Base-by-base conservation (phyloP, 179 eudicot species). In the Beta macrorhiza region DNA sequence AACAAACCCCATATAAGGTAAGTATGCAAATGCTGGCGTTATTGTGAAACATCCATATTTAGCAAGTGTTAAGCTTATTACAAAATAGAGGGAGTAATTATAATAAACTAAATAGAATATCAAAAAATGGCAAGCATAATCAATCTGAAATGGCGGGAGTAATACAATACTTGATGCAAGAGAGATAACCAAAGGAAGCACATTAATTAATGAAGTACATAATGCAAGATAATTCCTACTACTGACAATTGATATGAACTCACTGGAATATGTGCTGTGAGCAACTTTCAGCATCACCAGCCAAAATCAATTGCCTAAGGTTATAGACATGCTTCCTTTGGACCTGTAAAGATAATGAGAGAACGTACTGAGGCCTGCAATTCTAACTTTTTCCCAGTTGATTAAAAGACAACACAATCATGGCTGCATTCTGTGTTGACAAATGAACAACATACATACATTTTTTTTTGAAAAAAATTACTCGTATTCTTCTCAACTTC, bases 301-400 rank as follows among this genome's bases (percentile, higher is more conserved):
- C 84, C 87, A 96, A 90, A 73, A 96, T 91, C 72, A 91, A 85
- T 85, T 96, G 98, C 76, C 99, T 89, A 69, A 96, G 95, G 79
- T 91, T 89, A 81, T 96, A 96, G 25, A 96, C 97, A 88, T 96
- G 98, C 83, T 92, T 96, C 80, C 99, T 90, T 86, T 96, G 99
- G 79, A 96, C 98, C 99, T 96, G 93, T 58, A 57, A 87, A 71
- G 80, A 45, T 58, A 80, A 74, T 7, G 42, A 25, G 32, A 78
- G 61, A 72, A 9, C 55, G 45, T 7, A 49, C 37, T 79, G 44
- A 65, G 47, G 12, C 25, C 75, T 78, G 13, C 32, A 5, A 70
- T 2, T 32, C 37, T 32, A 69, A 5, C 5, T 63, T 22, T 67
- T n/a, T 14, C 62, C 63, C 42, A 51, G 52, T 45, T 47, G 19